Evolutionary conservation across 768 basidiomycete genomes (phyloP), one percentile per base, ranked within the genome.

Genomic region (Suillus variegatus): DNA sequence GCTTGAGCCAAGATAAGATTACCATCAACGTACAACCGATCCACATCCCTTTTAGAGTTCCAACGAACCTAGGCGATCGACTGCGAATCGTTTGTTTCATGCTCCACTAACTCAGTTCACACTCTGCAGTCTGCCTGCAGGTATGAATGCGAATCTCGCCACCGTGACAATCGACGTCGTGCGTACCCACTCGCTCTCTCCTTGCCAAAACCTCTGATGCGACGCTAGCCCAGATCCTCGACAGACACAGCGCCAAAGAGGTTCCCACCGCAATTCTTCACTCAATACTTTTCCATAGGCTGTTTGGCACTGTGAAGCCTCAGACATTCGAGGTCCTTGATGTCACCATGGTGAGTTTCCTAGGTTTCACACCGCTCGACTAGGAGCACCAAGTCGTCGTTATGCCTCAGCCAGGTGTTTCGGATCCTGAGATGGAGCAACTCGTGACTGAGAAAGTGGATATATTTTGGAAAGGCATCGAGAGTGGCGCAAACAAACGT

Each of bases 241-340:
- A 94, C 75, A 85, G 92, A 32, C 84, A 82, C 60, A 88, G 85
- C 20, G 84, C 86, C 44, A 89, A 88, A 75, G 92, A 94, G 68
- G 90, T 89, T 52, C 83, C 94, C 7, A 84, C 83, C 63, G 92
- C 87, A 4, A 81, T 93, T 61, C 82, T 95, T n/a, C 93, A 94
- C 70, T 82, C 91, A 0, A 89, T 94, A 57, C 79, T 94, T 18
- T 94, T 95, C 73, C 93, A 95, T 72, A 85, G 93, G 9, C 80
- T 93, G 22, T 92, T 94, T 72, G 93, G 93, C 4, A 88, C 86
- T 0, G 84, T 94, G 51, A 92, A 89, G 69, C 90, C 93, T 0
- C 84, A 85, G 69, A 88, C 83, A 2, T 89, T 91, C 65, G 93
- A 94, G 64, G 88, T 94, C 0, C 82, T 93, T 13, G 93, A 94